Percentiles rank a stretch among this genome's conserved stretches.
Evolutionary conservation across 2,329 filamentous ascomycete genomes (phyloP).

Genomic region (Fusarium oligoseptatum): DNA sequence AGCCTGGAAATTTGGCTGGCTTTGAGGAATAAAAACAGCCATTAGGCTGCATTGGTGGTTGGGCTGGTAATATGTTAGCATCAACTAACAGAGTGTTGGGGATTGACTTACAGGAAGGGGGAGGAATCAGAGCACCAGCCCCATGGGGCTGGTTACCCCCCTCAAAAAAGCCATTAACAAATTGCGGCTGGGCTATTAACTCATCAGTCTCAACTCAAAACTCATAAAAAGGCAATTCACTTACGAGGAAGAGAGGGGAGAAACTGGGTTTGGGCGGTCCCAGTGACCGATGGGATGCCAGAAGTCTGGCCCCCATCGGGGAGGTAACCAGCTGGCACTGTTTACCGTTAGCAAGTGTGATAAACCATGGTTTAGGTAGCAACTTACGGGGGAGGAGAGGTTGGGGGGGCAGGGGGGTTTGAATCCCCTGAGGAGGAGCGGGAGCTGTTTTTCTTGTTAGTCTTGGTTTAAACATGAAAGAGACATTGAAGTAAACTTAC

Average conservation of each 20-base stretch:
- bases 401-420: neutral
- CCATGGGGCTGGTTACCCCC: neutral
- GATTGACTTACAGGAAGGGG: neutral
- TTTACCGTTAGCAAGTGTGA: neutral
- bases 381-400: neutral
- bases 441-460: neutral
- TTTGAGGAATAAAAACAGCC: neutral
- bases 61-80: neutral
- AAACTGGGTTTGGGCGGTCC: neutral
- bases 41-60: neutral
- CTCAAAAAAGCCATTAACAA: neutral
- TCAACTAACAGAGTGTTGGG: neutral
- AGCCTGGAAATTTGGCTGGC: neutral
- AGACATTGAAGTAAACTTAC: no score
- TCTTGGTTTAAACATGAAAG: neutral
- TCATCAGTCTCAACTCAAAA: neutral
- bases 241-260: neutral
- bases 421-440: neutral
- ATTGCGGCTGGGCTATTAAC: neutral
- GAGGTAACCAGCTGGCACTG: neutral
- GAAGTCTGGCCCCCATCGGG: neutral
- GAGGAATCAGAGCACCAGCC: neutral
- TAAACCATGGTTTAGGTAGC: neutral
- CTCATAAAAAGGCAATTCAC: neutral
- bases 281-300: neutral